Evolutionary conservation across 202 grass and related monocot species (phyloP), one percentile per base, ranked within the genome.

Genomic region (Panicum virgatum): DNA sequence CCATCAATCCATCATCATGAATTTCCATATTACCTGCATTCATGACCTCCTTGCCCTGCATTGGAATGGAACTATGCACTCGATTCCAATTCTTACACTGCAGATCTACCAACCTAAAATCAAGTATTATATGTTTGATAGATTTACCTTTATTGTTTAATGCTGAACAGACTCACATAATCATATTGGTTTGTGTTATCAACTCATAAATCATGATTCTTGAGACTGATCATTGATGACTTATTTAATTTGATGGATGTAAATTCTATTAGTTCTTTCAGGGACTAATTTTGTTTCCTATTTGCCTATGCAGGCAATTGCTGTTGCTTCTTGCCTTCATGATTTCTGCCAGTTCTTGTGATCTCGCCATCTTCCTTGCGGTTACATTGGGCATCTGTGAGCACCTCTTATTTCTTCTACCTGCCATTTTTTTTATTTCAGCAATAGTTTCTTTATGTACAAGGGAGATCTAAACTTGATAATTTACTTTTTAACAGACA

Each of bases 381-480:
- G 68, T 84, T 98, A 84, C 95, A 98, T 38, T 98, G 95, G 95
- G 95, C 95, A 91, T 90, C 80, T 64, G 95, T 98, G 67, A 98
- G 88, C 52, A 87, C 15, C 20, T 79, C 8, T 15, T 25, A 45
- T 84, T 75, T 65, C 15, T 26, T 80, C 4, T n/a, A 68, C 5
- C n/a, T 6, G 22, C 6, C 3, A 20, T 23, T 20, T 38, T 69
- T n/a, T 29, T 72, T 30, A 66, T 80, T 46, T 67, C 12, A 72
- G 29, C n/a, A 48, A 27, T 22, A 64, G 45, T 75, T 87, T 10
- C 19, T 76, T 80, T 62, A 73, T 75, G 42, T 27, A 50, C 27
- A 38, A 83, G 43, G 54, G 38, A 69, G 42, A 39, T 64, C 38
- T 57, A 81, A 81, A 52, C n/a, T 73, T 77, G 50, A 46, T 67